These are phyloP conservation scores for Vitis labrusca DNA, from an alignment of 164 flowering plant genomes.

Conservation along the genomic window DNA sequence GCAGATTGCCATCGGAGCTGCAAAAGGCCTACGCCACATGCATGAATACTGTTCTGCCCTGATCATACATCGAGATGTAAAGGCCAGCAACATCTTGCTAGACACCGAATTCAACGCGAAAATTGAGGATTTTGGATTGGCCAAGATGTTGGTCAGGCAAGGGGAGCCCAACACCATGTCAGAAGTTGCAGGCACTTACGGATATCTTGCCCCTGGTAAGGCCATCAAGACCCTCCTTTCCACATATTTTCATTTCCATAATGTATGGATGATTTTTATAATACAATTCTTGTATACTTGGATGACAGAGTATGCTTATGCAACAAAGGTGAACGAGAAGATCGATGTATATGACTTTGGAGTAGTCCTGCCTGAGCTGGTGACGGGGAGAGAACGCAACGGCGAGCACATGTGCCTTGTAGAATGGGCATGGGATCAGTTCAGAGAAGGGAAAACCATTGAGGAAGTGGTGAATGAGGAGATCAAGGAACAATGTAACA, in stretches of 20 bases:
- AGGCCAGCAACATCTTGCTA: conserved; percentile 81
- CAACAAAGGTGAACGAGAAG: conserved; percentile 69
- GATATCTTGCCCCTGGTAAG: conserved; percentile 90
- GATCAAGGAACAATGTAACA: conserved; percentile 35
- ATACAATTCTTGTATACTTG: neutral
- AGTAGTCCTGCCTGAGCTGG: conserved; percentile 77
- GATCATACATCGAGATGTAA: conserved; percentile 82
- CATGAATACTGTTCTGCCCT: conserved; percentile 81
- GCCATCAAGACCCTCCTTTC: neutral
- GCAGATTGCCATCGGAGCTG: conserved; percentile 76
- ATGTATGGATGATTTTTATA: too few species aligned
- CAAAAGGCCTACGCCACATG: conserved; percentile 86
- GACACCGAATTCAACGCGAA: conserved; percentile 67
- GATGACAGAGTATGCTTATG: conserved; percentile 68
- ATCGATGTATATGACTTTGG: conserved; percentile 86
- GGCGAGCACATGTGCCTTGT: conserved; percentile 48
- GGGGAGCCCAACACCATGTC: conserved; percentile 64
- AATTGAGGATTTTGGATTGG: conserved; percentile 87
- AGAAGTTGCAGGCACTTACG: conserved; percentile 76
- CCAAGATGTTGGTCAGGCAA: conserved; percentile 50
- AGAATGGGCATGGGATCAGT: conserved; percentile 74
- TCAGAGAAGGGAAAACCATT: conserved; percentile 39
- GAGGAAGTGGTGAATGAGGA: conserved; percentile 45
- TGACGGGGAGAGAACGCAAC: conserved; percentile 65
- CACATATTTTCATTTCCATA: too few species aligned